Percentiles rank a stretch among this genome's conserved stretches.
These are phyloP conservation scores for Zygnema cylindricum DNA, from an alignment of 139 green algal species.

Conservation along the genomic window DNA sequence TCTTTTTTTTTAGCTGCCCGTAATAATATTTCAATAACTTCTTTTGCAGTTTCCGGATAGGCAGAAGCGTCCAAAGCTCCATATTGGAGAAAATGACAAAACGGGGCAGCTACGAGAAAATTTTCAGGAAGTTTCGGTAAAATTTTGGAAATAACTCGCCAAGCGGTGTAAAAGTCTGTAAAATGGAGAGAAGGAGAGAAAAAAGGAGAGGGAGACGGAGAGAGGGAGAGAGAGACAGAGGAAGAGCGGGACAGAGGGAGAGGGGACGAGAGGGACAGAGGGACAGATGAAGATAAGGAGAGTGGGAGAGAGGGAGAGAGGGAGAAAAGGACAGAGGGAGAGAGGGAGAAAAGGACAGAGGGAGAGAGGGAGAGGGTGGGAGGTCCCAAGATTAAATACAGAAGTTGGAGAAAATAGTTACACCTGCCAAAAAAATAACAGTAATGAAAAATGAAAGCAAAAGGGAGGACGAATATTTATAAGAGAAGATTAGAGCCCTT, in stretches of 20 bases:
- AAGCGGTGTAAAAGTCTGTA: conserved; percentile 43
- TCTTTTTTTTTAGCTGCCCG: not conserved
- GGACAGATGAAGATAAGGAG: no score
- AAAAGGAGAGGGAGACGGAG: not conserved
- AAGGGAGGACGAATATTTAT: no score
- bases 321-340: no score
- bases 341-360: no score
- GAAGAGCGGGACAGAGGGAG: not conserved
- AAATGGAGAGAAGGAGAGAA: not conserved
- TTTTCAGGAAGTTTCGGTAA: not conserved
- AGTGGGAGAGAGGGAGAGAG: no score
- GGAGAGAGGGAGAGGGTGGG: no score
- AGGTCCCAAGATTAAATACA: no score
- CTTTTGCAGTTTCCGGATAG: not conserved
- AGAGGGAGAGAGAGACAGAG: not conserved
- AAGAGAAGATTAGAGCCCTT: no score
- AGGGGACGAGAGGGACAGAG: no score
- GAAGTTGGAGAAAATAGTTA: no score
- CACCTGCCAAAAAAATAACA: no score
- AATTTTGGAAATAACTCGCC: conserved; percentile 4
- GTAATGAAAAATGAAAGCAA: no score
- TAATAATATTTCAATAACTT: conserved; percentile 3
- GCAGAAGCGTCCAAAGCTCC: conserved; percentile 18
- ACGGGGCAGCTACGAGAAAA: conserved; percentile 11
- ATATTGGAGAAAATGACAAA: not conserved